Percentiles rank a stretch among this genome's conserved stretches.
These are phyloP conservation scores for Scalesia atractyloides DNA, from an alignment of 129 eudicot genomes.

Conservation along the genomic window DNA sequence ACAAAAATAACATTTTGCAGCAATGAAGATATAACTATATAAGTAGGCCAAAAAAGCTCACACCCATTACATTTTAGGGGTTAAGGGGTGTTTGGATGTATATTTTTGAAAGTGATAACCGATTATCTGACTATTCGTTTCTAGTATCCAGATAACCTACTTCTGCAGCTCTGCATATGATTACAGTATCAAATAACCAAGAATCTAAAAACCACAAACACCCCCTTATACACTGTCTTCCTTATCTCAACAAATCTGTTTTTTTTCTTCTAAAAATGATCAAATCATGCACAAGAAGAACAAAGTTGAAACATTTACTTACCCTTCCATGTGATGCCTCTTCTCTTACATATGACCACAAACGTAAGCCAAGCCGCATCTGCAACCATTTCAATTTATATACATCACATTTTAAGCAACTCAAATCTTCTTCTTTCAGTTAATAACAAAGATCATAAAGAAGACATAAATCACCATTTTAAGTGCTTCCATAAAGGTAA, in stretches of 20 bases:
- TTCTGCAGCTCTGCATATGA: background rate
- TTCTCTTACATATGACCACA: conserved; percentile 92
- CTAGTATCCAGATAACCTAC: background rate
- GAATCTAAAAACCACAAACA: background rate
- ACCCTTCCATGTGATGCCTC: conserved; percentile 99
- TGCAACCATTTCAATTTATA: conserved; percentile 37
- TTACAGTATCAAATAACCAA: background rate
- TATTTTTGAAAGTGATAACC: background rate
- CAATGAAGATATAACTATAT: background rate
- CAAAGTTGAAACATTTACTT: conserved; percentile 45
- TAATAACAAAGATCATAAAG: background rate
- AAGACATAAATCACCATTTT: conserved; percentile 57
- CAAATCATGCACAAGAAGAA: background rate
- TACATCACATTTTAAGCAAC: background rate
- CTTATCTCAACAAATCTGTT: background rate
- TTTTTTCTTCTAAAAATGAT: background rate
- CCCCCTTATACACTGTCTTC: background rate
- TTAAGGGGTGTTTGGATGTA: background rate
- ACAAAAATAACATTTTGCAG: background rate
- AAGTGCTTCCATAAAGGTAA: conserved; percentile 85
- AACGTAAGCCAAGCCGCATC: conserved; percentile 85
- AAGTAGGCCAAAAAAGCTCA: background rate
- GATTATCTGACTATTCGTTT: background rate
- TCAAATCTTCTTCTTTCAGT: conserved; percentile 22
- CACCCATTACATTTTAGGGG: too few species aligned